These are phyloP conservation scores for Cryptococcus sp. DNA, from an alignment of 1,284 basidiomycete genomes.

Conservation along the genomic window DNA sequence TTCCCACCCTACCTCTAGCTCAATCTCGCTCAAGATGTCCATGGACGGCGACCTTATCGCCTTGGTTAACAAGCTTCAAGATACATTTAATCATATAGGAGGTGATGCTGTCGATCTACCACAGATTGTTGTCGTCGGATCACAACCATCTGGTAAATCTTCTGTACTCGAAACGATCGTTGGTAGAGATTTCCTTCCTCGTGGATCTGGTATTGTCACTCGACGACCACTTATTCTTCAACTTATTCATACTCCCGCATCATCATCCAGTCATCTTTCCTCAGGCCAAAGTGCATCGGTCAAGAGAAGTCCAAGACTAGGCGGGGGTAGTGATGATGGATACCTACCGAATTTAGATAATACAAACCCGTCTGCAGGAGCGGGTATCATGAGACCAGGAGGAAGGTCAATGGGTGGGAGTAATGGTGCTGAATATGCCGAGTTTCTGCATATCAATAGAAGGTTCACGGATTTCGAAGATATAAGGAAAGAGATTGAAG, in stretches of 20 bases:
- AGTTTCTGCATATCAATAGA: constrained; percentile 95
- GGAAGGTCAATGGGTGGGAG: constrained; percentile 31
- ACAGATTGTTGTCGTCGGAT: constrained; percentile 48
- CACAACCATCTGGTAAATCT: constrained; percentile 55
- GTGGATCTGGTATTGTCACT: constrained; percentile 84
- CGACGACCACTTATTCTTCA: constrained; percentile 91
- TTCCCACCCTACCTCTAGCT: not conserved
- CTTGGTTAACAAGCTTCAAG: constrained; percentile 90
- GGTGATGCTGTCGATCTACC: constrained; percentile 56
- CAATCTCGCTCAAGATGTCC: constrained; percentile 39
- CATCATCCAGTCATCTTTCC: constrained; percentile 4
- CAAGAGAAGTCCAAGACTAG: constrained; percentile 16
- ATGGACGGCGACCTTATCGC: constrained; percentile 94
- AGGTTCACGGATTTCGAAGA: constrained; percentile 93
- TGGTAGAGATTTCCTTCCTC: constrained; percentile 90
- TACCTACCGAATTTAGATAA: constrained; percentile 36
- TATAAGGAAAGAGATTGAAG: constrained; percentile 93
- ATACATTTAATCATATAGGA: constrained; percentile 52
- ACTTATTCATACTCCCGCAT: constrained; percentile 75
- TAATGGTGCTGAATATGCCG: constrained; percentile 76
- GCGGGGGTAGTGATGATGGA: constrained; percentile 20
- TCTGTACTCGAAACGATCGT: constrained; percentile 68
- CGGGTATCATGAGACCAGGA: constrained; percentile 30
- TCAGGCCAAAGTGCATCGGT: constrained; percentile 1
- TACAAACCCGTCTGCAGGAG: constrained; percentile 17